A percentile compares a stretch with the other conserved stretches of the same genome.
Evolutionary conservation across 257 asterid genomes (phyloP).

Genomic region (Eustoma russellianum): DNA sequence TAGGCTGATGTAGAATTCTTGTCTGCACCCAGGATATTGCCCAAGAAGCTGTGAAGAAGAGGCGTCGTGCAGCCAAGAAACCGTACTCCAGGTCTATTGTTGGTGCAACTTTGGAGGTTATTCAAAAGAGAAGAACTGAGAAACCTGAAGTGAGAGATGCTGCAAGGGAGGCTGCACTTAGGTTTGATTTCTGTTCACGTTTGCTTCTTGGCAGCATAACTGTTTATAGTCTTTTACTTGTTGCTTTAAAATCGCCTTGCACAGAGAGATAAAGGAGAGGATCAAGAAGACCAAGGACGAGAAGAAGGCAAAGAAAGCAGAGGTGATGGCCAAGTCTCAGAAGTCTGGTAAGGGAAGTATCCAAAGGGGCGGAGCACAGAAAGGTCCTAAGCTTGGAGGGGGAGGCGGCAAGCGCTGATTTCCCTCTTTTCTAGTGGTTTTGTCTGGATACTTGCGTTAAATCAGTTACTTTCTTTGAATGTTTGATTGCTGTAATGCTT

Average conservation of each 20-base stretch:
- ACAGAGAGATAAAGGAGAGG: conserved; percentile 44
- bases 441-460: too few relatives aligned
- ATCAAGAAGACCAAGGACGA: conserved; percentile 47
- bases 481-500: background rate
- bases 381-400: conserved; percentile 47
- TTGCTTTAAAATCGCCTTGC: background rate
- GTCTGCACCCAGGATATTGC: conserved; percentile 26
- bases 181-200: conserved; percentile 12
- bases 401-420: conserved; percentile 43
- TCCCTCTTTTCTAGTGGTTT: background rate
- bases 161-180: conserved; percentile 45
- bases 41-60: conserved; percentile 39
- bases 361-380: conserved; percentile 23
- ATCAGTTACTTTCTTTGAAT: background rate
- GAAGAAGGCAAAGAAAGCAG: conserved; percentile 46
- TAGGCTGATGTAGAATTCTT: background rate
- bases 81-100: conserved; percentile 47
- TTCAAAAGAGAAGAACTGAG: conserved; percentile 38
- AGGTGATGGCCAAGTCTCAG: conserved; percentile 31
- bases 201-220: background rate
- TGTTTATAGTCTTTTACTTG: background rate
- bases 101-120: conserved; percentile 44
- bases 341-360: conserved; percentile 28
- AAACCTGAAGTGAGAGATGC: conserved; percentile 41
- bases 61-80: conserved; percentile 39